Base-by-base conservation (phyloP, 495 filamentous ascomycete genomes). In the Penicillium coprophilum region DNA sequence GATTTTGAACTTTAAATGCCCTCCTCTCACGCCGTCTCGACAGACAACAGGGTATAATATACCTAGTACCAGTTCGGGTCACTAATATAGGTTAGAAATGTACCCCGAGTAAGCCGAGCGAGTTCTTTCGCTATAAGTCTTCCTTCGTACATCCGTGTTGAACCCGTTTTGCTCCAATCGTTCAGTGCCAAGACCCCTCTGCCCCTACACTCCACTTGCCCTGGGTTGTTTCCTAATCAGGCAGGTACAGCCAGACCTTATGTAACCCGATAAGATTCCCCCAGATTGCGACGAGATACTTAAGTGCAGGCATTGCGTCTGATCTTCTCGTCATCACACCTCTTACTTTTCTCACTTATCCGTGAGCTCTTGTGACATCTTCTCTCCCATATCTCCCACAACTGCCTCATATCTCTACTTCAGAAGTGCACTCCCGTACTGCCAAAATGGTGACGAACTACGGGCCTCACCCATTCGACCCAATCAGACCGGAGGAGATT, bases 401-500 rank as follows among this genome's bases (percentile, higher is more conserved):
- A 13, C n/a, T 17, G 6, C 13, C 40, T 43, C 44, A 27, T 31
- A 11, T 44, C 20, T 32, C 27, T 8, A 50, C 24, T 1, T 34
- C 21, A 10, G 43, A 17, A 17, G 34, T 30, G 24, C 20, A 44
- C 34, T 27, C 28, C 20, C 39, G 44, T 41, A 15, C 9, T 23
- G 9, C 48, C 30, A 62, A 21, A 5, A 66, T 66, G 63, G 60
- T 60, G 54, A 57, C 57, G 40, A 36, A 55, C 43, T 51, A 21
- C 56, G 32, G 38, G 34, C 55, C 39, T 34, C 73, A 76, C 55
- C 73, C 73, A n/a, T 75, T 76, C 51, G 73, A 75, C 59, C 70
- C 70, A 39, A 69, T 75, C 57, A 68, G 68, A 5, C 73, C 73
- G 11, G 65, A 60, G 38, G 73, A 76, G 47, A 76, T 76, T 54